Evolutionary conservation across 2,329 filamentous ascomycete species (phyloP).

Genomic region (Dothideomycetes sp.): DNA sequence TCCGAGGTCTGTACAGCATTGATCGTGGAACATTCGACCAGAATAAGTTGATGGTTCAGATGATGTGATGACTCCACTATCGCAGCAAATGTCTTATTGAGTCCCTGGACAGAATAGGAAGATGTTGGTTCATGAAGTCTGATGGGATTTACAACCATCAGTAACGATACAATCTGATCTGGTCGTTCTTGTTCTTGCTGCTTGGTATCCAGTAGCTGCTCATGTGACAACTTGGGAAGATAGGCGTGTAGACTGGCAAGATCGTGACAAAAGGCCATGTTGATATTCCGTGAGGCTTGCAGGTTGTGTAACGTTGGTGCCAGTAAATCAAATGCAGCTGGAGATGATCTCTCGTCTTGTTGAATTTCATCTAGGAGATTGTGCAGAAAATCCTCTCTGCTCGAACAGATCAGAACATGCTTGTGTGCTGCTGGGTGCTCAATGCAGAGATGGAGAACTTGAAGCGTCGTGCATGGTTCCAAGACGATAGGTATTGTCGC

Average conservation of each 20-base stretch:
- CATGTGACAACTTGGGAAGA: constrained; percentile 39
- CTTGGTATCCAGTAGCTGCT: neutral
- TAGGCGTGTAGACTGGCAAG: constrained; percentile 70
- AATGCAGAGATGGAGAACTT: constrained; percentile 57
- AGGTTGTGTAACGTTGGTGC: constrained; percentile 60
- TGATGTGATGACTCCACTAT: constrained; percentile 51
- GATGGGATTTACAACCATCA: constrained; percentile 59
- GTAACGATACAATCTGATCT: constrained; percentile 27
- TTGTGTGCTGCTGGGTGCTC: constrained; percentile 47
- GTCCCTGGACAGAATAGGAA: constrained; percentile 67
- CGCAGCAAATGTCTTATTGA: constrained; percentile 53
- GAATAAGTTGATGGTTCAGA: constrained; percentile 28
- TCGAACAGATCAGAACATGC: constrained; percentile 62
- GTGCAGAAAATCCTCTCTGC: constrained; percentile 54
- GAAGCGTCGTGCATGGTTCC: constrained; percentile 27
- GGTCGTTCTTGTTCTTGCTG: neutral
- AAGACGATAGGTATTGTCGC: neutral
- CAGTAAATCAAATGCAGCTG: constrained; percentile 36
- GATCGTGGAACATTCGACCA: constrained; percentile 32
- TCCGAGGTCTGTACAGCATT: constrained; percentile 1
- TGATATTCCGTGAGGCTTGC: constrained; percentile 58
- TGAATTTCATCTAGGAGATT: constrained; percentile 35
- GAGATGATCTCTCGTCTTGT: neutral
- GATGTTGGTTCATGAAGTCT: constrained; percentile 57
- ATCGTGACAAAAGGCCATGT: constrained; percentile 63